Base-by-base conservation (phyloP, 192 early-diverging fungal species). In the Umbelopsis isabellina region DNA sequence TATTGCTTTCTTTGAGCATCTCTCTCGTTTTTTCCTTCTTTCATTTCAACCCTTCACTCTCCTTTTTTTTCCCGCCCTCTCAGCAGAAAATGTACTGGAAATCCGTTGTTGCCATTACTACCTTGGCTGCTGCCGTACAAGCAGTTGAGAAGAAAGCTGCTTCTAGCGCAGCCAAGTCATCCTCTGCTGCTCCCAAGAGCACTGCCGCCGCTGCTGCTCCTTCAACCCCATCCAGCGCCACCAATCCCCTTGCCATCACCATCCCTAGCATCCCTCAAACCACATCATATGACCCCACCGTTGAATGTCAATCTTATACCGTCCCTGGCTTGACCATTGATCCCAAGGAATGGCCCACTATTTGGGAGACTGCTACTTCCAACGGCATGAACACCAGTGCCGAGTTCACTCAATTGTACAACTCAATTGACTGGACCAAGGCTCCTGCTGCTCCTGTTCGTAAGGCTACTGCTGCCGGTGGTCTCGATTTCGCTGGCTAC, bases 391-490 rank as follows among this genome's bases (percentile, higher is more conserved):
- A 79, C 65, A 77, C 79, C 51, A 76, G 73, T 22, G 58, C 75
- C 12, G 76, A 84, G 35, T 81, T 84, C 75, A 65, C 65, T 48
- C 58, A 72, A 8, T 58, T 81, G 55, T 80, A 80, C 71, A 82
- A 84, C 58, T 81, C 81, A 27, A 82, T 84, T 64, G 79, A 84
- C 48, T 74, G 81, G 68, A 76, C 69, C 27, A 78, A 79, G 6
- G 80, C 68, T 23, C 83, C 83, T 20, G 49, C 44, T 15, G 69
- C 78, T 46, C 67, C 72, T 13, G 45, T 80, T 23, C 66, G 66
- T 37, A 68, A 53, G 18, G 33, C 68, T 4, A 69, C 68, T 37
- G 64, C 74, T 25, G 68, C 65, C 27, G 72, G 71, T 21, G 80
- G 61, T 51, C 61, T 75, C 50, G 72, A 79, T 50, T 37, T 77